A percentile compares a stretch with the other conserved stretches of the same genome.
Conservation (phyloP, 371 early-diverging fungal genomes). For the Zychaea mexicana region DNA sequence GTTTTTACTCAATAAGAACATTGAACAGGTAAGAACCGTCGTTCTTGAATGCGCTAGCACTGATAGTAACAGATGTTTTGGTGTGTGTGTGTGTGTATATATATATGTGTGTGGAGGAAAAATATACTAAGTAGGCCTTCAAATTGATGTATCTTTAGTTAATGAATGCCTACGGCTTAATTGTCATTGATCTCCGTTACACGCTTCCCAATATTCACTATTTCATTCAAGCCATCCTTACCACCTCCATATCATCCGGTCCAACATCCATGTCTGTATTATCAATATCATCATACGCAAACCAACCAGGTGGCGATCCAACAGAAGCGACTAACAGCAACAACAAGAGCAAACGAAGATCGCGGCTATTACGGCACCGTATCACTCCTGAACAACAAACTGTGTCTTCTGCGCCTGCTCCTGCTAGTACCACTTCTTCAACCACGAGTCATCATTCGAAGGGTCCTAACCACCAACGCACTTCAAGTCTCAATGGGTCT, state of each 20-base stretch:
- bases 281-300: constrained; percentile 49
- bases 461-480: not conserved
- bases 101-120: no score
- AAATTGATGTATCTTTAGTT: no score
- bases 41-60: not conserved
- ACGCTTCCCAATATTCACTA: constrained; percentile 79
- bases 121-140: no score
- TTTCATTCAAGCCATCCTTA: constrained; percentile 63
- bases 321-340: not conserved
- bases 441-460: not conserved
- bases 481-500: not conserved
- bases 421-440: not conserved
- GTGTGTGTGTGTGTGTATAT: not conserved
- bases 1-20: constrained; percentile 82
- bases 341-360: not conserved
- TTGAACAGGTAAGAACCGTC: constrained; percentile 70
- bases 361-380: not conserved
- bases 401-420: not conserved
- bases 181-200: constrained; percentile 74
- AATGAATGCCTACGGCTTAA: constrained; percentile 74
- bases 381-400: not conserved
- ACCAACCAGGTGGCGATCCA: constrained; percentile 11
- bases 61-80: not conserved
- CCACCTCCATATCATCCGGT: constrained; percentile 49
- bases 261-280: constrained; percentile 49